phyloP scores from a whole-genome alignment of 2,329 filamentous ascomycete genomes.

The Xylariales sp. region DNA sequence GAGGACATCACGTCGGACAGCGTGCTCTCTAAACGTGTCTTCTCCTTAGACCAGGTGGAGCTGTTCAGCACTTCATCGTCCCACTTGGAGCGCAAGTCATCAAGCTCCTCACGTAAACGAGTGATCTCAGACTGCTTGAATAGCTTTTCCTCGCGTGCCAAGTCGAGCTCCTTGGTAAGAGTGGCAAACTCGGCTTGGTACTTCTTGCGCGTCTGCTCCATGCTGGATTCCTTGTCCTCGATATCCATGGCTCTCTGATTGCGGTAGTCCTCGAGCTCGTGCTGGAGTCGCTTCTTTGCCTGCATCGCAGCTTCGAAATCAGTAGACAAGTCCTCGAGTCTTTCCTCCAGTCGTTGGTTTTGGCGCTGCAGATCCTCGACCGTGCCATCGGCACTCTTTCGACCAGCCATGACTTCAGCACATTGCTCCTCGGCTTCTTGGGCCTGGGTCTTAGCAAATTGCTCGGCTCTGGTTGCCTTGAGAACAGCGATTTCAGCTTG shows the following conservation, averaged over 20 bases:
- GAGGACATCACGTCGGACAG: slow-evolving; percentile 84
- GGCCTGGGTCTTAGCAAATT: slow-evolving; percentile 87
- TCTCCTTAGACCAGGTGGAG: slow-evolving; percentile 98
- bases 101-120: slow-evolving; percentile 88
- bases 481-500: slow-evolving; percentile 94
- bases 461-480: slow-evolving; percentile 85
- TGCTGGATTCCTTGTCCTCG: slow-evolving; percentile 91
- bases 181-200: slow-evolving; percentile 91
- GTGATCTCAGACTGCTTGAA: slow-evolving; percentile 85
- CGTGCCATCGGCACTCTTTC: slow-evolving; percentile 80
- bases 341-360: slow-evolving; percentile 85
- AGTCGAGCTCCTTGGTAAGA: slow-evolving; percentile 85
- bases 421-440: slow-evolving; percentile 89
- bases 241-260: slow-evolving; percentile 93
- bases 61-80: slow-evolving; percentile 97
- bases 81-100: slow-evolving; percentile 93
- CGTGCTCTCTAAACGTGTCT: slow-evolving; percentile 83
- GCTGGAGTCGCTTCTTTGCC: slow-evolving; percentile 89
- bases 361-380: slow-evolving; percentile 89
- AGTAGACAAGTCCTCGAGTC: slow-evolving; percentile 84
- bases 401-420: slow-evolving; percentile 84
- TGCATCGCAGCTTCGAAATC: slow-evolving; percentile 83
- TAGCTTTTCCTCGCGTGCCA: slow-evolving; percentile 83
- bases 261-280: slow-evolving; percentile 96
- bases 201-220: slow-evolving; percentile 97